phyloP scores from a whole-genome alignment of 225 moss, liverwort and hornwort species.

The Antitrichia curtipendula region DNA sequence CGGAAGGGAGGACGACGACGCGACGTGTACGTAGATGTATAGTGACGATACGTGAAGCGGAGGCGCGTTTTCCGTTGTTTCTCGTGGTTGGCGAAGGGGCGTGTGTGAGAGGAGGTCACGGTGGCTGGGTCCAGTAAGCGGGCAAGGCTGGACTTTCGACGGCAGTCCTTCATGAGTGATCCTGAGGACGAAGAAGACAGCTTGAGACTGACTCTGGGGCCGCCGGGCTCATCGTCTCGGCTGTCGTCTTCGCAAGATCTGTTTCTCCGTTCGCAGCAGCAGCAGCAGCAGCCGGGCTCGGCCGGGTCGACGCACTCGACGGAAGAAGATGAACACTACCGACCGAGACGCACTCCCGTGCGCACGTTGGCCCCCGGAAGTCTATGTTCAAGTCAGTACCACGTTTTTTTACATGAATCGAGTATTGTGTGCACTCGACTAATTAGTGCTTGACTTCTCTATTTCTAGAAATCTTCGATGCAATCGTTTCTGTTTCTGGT shows the following conservation, averaged over 20 bases:
- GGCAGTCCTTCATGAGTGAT: conserved; percentile 89
- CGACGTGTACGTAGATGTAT: neutral
- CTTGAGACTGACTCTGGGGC: conserved; percentile 83
- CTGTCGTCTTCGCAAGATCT: conserved; percentile 52
- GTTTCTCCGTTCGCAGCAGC: conserved; percentile 10
- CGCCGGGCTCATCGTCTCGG: conserved; percentile 62
- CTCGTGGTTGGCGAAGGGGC: neutral
- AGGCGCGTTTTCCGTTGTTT: neutral
- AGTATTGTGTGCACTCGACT: neutral
- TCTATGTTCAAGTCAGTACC: conserved; percentile 33
- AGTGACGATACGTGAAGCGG: neutral
- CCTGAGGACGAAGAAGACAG: conserved; percentile 75
- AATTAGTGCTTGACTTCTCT: neutral
- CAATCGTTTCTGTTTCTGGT: neutral
- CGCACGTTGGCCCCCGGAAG: conserved; percentile 19
- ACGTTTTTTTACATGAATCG: neutral
- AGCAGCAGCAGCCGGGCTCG: conserved; percentile 15
- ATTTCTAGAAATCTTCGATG: neutral
- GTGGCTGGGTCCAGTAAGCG: conserved; percentile 69
- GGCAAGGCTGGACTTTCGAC: conserved; percentile 61
- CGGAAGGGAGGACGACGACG: neutral
- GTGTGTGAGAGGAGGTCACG: conserved; percentile 20
- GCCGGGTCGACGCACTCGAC: conserved; percentile 3
- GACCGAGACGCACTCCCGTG: conserved; percentile 50
- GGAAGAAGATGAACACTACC: conserved; percentile 50